Conservation (phyloP, 345 rosid species). For the Citrus sp. region DNA sequence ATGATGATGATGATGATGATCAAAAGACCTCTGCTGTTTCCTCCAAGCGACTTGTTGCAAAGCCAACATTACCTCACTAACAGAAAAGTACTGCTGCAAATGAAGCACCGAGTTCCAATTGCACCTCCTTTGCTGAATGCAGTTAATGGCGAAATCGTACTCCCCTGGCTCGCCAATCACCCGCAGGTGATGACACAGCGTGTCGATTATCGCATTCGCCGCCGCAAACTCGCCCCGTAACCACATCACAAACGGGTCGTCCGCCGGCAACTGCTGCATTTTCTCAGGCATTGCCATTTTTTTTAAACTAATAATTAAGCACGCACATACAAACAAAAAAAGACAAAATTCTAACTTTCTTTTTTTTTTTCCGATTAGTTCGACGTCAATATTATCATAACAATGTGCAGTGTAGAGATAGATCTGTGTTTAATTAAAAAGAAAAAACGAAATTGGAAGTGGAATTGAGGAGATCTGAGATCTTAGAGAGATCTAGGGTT, state of each 20-base stretch:
- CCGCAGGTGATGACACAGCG: constrained; percentile 63
- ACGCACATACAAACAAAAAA: not conserved
- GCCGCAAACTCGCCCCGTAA: constrained; percentile 89
- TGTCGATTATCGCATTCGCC: constrained; percentile 84
- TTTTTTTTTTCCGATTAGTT: too few species aligned
- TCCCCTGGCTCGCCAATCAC: constrained; percentile 69
- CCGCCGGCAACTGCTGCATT: constrained; percentile 71
- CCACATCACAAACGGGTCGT: constrained; percentile 86
- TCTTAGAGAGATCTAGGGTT: constrained; percentile 45
- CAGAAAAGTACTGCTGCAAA: constrained; percentile 79
- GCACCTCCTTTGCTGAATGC: constrained; percentile 72
- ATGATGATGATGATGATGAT: constrained; percentile 28
- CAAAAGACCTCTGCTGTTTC: constrained; percentile 50
- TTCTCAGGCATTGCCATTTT: constrained; percentile 82
- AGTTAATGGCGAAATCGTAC: constrained; percentile 50
- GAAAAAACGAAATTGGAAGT: not conserved
- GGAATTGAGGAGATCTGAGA: constrained; percentile 4
- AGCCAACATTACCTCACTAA: constrained; percentile 49
- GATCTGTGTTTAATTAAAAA: constrained; percentile 11
- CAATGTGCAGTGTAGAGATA: not conserved
- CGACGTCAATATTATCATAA: not conserved
- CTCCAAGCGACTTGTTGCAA: constrained; percentile 70
- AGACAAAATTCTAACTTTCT: not conserved
- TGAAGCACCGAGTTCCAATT: constrained; percentile 72
- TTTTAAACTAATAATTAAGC: not conserved